Evolutionary conservation across 495 filamentous ascomycete genomes (phyloP).

Genomic region (Pseudoneurospora amorphoporcata): DNA sequence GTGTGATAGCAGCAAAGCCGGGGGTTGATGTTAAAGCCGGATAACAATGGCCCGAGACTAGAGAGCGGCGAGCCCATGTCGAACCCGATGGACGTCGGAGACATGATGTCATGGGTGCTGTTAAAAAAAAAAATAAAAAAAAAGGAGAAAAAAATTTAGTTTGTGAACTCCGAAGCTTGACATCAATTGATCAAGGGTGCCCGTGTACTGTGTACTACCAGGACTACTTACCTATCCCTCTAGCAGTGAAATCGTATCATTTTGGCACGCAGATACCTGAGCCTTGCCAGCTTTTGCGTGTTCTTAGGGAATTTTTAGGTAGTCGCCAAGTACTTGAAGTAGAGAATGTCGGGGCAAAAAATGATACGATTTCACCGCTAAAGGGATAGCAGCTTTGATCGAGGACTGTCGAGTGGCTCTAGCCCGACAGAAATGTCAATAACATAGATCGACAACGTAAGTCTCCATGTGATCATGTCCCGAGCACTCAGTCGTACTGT

Average conservation of each 20-base stretch:
- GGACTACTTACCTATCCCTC: too few relatives aligned
- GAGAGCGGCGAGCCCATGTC: not conserved
- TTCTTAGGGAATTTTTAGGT: too few relatives aligned
- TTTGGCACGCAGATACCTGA: too few relatives aligned
- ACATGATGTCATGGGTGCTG: not conserved
- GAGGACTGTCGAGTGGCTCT: not conserved
- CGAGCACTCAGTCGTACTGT: not conserved
- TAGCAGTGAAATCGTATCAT: too few relatives aligned
- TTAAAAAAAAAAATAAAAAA: not conserved
- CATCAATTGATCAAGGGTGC: too few relatives aligned
- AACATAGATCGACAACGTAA: not conserved
- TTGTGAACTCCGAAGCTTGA: too few relatives aligned
- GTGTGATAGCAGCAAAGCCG: not conserved
- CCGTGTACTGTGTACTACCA: too few relatives aligned
- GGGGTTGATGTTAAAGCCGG: not conserved
- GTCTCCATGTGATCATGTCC: not conserved
- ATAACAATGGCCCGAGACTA: not conserved
- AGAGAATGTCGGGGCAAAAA: too few relatives aligned
- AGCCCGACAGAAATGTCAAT: not conserved
- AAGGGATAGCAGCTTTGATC: not conserved
- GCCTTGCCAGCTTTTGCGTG: too few relatives aligned
- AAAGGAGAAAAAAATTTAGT: too few relatives aligned
- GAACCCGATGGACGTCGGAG: not conserved
- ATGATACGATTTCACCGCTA: too few relatives aligned
- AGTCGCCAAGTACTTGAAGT: too few relatives aligned